Conservation (phyloP, 2,329 filamentous ascomycete species). For the Zalaria sp. region DNA sequence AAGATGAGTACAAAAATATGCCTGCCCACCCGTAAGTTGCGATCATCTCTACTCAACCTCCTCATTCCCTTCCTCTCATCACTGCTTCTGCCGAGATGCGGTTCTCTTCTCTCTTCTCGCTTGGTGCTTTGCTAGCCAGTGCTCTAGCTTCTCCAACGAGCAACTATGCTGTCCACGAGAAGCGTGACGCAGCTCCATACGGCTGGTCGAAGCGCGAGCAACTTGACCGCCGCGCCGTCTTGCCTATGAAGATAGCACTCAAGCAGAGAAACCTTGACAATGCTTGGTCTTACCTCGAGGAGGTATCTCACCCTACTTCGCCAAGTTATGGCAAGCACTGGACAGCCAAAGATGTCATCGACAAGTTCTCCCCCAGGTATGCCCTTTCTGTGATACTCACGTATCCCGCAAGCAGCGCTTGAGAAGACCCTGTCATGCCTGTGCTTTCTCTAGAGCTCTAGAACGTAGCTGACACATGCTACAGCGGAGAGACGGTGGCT, state of each 20-base stretch:
- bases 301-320: constrained; percentile 29
- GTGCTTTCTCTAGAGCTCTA: too few species aligned
- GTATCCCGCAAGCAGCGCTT: background rate
- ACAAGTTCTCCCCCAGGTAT: constrained; percentile 27
- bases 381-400: background rate
- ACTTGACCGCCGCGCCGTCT: constrained; percentile 13
- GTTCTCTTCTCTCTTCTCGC: constrained; percentile 8
- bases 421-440: background rate
- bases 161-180: constrained; percentile 17
- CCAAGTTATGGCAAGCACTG: constrained; percentile 28
- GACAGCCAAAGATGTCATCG: constrained; percentile 27
- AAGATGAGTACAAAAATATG: background rate
- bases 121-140: constrained; percentile 8
- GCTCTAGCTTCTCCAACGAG: constrained; percentile 10
- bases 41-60: background rate
- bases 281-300: constrained; percentile 16
- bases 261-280: constrained; percentile 19
- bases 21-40: background rate
- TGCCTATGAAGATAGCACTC: constrained; percentile 22
- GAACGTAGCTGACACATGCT: background rate
- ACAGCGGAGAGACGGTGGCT: constrained; percentile 28
- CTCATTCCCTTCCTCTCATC: background rate
- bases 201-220: constrained; percentile 13
- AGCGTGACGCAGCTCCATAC: constrained; percentile 11
- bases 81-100: constrained; percentile 6